Conservation (phyloP, 805 yeast genomes). For the Starmera quercuum region DNA sequence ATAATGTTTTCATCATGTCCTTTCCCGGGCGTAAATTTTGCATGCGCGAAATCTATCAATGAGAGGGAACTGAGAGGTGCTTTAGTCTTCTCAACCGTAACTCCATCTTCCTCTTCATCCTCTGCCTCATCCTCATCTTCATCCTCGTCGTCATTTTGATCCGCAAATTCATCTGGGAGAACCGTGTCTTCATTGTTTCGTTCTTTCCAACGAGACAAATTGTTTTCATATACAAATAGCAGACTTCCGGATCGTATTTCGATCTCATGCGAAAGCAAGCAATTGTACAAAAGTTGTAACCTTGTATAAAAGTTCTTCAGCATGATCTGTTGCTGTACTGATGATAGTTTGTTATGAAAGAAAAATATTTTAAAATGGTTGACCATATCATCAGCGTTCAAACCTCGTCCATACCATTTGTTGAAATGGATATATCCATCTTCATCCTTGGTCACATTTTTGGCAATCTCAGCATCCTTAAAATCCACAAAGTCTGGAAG, state of each 20-base stretch:
- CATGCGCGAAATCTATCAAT: conserved; percentile 89
- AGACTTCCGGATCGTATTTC: conserved; percentile 68
- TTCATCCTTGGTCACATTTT: conserved; percentile 13
- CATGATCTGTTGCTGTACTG: conserved; percentile 27
- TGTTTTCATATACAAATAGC: conserved; percentile 69
- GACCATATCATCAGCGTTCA: conserved; percentile 34
- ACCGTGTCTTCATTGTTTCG: conserved; percentile 32
- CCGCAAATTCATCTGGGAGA: conserved; percentile 25
- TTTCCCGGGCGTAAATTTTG: conserved; percentile 50
- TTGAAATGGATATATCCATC: conserved; percentile 45
- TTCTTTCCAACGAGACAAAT: conserved; percentile 42
- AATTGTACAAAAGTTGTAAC: conserved; percentile 57
- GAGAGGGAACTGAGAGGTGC: conserved; percentile 48
- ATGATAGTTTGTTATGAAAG: conserved; percentile 26
- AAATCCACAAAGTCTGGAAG: conserved; percentile 9
- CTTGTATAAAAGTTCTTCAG: conserved; percentile 44
- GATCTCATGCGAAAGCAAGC: conserved; percentile 53
- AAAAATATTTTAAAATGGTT: conserved; percentile 42
- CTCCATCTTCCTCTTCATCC: conserved; percentile 23
- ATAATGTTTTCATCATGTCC: conserved; percentile 70
- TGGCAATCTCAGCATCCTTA: conserved; percentile 7
- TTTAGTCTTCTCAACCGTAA: conserved; percentile 4
- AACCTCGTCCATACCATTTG: conserved; percentile 64
- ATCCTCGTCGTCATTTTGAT: conserved; percentile 25
- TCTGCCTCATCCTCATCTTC: conserved; percentile 24